phyloP scores from a whole-genome alignment of 768 basidiomycete genomes.

The Phaffia tasmanica region DNA sequence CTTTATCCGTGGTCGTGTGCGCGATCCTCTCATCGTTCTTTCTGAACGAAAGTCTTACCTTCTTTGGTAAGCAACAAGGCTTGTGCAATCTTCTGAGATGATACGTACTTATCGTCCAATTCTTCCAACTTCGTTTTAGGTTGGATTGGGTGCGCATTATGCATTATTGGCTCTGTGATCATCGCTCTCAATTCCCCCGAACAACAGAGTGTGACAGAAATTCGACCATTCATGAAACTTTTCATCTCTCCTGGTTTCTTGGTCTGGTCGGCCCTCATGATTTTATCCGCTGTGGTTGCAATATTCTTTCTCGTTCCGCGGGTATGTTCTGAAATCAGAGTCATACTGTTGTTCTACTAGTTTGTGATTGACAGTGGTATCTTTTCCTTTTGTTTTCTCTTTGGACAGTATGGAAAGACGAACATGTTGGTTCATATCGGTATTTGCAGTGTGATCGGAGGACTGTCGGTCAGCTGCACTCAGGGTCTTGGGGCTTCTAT shows the following conservation, averaged over 20 bases:
- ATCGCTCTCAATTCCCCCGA: constrained; percentile 50
- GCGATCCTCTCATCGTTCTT: constrained; percentile 40
- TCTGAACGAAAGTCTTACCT: constrained; percentile 80
- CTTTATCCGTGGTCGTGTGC: constrained; percentile 84
- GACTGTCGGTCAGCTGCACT: constrained; percentile 54
- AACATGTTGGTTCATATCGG: constrained; percentile 47
- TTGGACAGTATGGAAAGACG: constrained; percentile 11
- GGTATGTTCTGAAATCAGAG: background rate
- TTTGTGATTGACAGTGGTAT: too few species aligned
- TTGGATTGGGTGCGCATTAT: constrained; percentile 44
- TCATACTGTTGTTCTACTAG: too few species aligned
- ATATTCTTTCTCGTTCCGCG: constrained; percentile 23
- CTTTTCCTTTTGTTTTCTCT: background rate
- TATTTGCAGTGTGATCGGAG: constrained; percentile 94
- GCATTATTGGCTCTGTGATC: constrained; percentile 54
- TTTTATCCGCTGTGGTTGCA: constrained; percentile 2
- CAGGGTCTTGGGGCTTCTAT: constrained; percentile 88
- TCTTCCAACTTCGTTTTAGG: background rate
- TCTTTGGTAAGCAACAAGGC: constrained; percentile 91
- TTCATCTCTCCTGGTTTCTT: constrained; percentile 22
- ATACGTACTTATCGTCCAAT: background rate
- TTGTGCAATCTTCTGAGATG: background rate
- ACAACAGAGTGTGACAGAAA: constrained; percentile 36
- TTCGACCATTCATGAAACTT: constrained; percentile 30
- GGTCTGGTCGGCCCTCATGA: constrained; percentile 15